Evolutionary conservation across 2,329 filamentous ascomycete genomes (phyloP).

Genomic region (Fusarium zealandicum): DNA sequence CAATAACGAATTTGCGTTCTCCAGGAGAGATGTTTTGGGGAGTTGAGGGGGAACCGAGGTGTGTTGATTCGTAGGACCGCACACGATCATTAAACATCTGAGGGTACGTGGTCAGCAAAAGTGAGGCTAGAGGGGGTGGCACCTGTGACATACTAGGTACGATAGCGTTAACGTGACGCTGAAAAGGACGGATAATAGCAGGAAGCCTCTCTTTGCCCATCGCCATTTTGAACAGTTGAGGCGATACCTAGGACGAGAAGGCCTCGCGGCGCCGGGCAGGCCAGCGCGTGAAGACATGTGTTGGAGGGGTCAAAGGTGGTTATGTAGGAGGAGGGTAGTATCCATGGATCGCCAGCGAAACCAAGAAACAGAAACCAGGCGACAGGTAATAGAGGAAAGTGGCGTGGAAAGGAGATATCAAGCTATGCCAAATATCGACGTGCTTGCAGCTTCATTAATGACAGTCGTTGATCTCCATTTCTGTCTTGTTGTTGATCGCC

Average conservation of each 20-base stretch:
- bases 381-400: background rate
- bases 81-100: conserved; percentile 32
- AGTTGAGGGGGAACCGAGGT: conserved; percentile 2
- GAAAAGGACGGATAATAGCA: conserved; percentile 6
- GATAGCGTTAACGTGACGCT: conserved; percentile 16
- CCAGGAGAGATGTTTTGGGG: conserved; percentile 21
- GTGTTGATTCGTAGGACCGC: conserved; percentile 18
- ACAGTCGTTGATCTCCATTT: background rate
- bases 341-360: background rate
- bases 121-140: background rate
- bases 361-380: background rate
- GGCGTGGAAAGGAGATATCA: background rate
- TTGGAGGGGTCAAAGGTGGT: background rate
- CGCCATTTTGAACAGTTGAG: conserved; percentile 26
- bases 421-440: too few relatives aligned
- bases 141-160: conserved; percentile 20
- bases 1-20: conserved; percentile 36
- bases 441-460: too few relatives aligned
- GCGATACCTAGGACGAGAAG: conserved; percentile 25
- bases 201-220: conserved; percentile 20
- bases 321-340: background rate
- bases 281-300: conserved; percentile 26
- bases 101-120: background rate
- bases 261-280: conserved; percentile 25
- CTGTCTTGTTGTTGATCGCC: background rate